Conservation (phyloP, 1,139 yeast genomes). For the Candida tetrigidarum region DNA sequence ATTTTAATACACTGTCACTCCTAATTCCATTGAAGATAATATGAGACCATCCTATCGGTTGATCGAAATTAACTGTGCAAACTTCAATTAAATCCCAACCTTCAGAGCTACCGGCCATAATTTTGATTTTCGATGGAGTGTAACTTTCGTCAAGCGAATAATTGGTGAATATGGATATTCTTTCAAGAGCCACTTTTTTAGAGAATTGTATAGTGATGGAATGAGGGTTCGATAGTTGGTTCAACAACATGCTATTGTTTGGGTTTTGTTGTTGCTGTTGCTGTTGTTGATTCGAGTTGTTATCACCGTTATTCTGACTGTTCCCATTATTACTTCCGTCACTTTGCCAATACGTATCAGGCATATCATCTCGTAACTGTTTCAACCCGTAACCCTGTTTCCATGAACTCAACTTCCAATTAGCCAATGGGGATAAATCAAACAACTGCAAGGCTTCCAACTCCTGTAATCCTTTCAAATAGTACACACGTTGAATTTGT, state of each 20-base stretch:
- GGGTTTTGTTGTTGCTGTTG: constrained; percentile 16
- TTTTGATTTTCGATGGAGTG: constrained; percentile 76
- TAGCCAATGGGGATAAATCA: constrained; percentile 81
- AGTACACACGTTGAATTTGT: constrained; percentile 46
- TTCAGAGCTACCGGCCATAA: constrained; percentile 81
- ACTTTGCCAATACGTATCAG: constrained; percentile 89
- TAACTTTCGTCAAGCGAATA: constrained; percentile 83
- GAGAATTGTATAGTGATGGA: constrained; percentile 79
- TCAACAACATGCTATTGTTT: constrained; percentile 29
- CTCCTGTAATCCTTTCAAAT: constrained; percentile 53
- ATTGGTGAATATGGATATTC: constrained; percentile 74
- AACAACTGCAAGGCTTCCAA: constrained; percentile 60
- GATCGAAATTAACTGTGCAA: constrained; percentile 62
- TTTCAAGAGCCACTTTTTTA: constrained; percentile 70
- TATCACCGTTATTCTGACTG: constrained; percentile 15
- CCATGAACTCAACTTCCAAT: constrained; percentile 82
- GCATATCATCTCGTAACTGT: constrained; percentile 75
- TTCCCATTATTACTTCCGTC: constrained; percentile 64
- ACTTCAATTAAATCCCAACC: constrained; percentile 84
- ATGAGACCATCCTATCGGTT: constrained; percentile 89
- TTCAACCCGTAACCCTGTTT: constrained; percentile 76
- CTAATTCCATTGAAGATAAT: constrained; percentile 67
- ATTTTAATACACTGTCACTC: constrained; percentile 63
- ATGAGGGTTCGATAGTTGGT: constrained; percentile 76
- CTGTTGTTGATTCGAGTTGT: constrained; percentile 17